phyloP scores from a whole-genome alignment of 495 filamentous ascomycete genomes.

The Daldinia decipiens region DNA sequence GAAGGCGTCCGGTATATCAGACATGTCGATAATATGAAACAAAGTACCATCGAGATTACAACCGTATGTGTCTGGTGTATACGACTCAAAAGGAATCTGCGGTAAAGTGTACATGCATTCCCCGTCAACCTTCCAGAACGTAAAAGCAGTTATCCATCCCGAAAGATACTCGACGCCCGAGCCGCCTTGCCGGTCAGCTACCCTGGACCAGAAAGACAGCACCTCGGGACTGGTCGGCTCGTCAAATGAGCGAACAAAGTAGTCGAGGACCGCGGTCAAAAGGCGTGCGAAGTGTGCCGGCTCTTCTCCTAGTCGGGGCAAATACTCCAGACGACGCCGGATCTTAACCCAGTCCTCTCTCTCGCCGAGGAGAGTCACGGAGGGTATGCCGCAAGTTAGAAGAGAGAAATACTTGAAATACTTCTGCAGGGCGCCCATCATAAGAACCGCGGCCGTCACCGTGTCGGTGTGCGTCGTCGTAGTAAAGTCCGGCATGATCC shows the following conservation, averaged over 20 bases:
- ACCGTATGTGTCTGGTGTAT: neutral
- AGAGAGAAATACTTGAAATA: conserved; percentile 5
- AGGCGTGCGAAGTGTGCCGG: conserved; percentile 14
- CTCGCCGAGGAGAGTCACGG: conserved; percentile 60
- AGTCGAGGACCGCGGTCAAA: conserved; percentile 1
- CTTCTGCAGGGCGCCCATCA: conserved; percentile 27
- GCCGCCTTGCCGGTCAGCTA: neutral
- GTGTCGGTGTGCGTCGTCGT: conserved; percentile 43
- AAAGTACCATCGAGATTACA: conserved; percentile 8
- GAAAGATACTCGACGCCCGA: conserved; percentile 40
- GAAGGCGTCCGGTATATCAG: neutral
- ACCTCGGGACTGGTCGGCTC: conserved; percentile 7
- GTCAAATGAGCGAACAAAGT: conserved; percentile 9
- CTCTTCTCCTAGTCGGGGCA: conserved; percentile 53
- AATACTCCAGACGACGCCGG: conserved; percentile 47
- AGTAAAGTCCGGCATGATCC: conserved; percentile 45
- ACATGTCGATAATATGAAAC: conserved; percentile 5
- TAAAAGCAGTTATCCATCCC: conserved; percentile 53
- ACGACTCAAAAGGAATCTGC: neutral
- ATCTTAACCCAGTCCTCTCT: conserved; percentile 55
- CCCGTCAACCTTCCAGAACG: conserved; percentile 1
- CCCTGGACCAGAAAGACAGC: conserved; percentile 5
- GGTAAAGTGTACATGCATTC: neutral
- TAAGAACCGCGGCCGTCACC: conserved; percentile 21
- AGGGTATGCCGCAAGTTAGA: conserved; percentile 57